These are phyloP conservation scores for Psidium guajava DNA, from an alignment of 345 rosid species.

Conservation along the genomic window DNA sequence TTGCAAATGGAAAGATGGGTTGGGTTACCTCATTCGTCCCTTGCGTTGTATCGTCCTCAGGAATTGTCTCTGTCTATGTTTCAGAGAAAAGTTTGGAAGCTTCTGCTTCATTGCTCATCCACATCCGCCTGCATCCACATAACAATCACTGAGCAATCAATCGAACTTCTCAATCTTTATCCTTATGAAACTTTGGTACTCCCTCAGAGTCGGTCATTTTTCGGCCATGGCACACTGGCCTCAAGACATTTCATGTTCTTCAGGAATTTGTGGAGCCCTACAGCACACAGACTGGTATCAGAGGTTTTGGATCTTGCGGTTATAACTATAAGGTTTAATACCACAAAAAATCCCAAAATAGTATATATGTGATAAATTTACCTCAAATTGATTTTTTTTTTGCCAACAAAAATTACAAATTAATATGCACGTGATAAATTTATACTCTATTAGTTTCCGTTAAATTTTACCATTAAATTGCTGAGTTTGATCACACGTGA, in stretches of 20 bases:
- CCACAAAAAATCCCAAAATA: too few species aligned
- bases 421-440: too few species aligned
- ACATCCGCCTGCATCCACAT: not conserved
- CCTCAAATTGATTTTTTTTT: too few species aligned
- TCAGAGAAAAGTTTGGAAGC: slow-evolving; percentile 16
- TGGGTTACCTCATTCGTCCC: slow-evolving; percentile 27
- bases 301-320: not conserved
- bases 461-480: too few species aligned
- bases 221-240: not conserved
- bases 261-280: not conserved
- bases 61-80: slow-evolving; percentile 38
- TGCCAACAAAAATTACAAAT: too few species aligned
- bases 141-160: not conserved
- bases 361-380: too few species aligned
- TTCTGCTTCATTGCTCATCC: not conserved
- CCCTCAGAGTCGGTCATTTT: not conserved
- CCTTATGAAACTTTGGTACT: not conserved
- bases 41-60: slow-evolving; percentile 19
- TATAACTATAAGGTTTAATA: too few species aligned
- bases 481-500: too few species aligned
- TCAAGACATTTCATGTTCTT: not conserved
- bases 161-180: not conserved
- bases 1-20: slow-evolving; percentile 6
- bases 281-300: not conserved
- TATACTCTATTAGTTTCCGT: too few species aligned